A percentile compares a stretch with the other conserved stretches of the same genome.
These are phyloP conservation scores for Eucommia ulmoides DNA, from an alignment of 257 asterid genomes.

Conservation along the genomic window DNA sequence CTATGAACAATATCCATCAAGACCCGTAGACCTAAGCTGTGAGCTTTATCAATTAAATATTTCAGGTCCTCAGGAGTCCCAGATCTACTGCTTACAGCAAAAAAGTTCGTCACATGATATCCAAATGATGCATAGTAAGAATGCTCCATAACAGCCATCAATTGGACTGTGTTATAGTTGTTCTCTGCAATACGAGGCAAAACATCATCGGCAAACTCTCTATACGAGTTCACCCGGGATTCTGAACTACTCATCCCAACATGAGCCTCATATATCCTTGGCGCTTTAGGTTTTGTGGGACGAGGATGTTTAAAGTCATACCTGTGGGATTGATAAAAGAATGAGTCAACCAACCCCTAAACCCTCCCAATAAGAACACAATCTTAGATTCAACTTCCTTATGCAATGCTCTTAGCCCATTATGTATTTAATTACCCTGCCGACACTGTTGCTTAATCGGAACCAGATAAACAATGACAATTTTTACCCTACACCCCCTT, in stretches of 20 bases:
- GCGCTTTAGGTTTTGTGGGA: constrained; percentile 68
- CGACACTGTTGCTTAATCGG: too few species aligned
- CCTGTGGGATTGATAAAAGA: constrained; percentile 32
- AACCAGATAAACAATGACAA: too few species aligned
- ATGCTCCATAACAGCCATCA: constrained; percentile 98
- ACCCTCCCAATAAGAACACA: too few species aligned
- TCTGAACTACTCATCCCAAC: constrained; percentile 96
- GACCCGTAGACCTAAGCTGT: constrained; percentile 73
- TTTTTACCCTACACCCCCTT: too few species aligned
- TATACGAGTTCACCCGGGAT: constrained; percentile 62
- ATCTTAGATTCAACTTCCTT: too few species aligned
- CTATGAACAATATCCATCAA: constrained; percentile 94
- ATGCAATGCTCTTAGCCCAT: too few species aligned
- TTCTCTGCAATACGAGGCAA: constrained; percentile 80
- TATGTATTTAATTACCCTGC: too few species aligned
- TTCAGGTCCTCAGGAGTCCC: constrained; percentile 97
- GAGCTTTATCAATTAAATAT: constrained; percentile 91
- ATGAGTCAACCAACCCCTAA: neutral
- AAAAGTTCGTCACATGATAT: constrained; percentile 87
- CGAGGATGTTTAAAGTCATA: constrained; percentile 68
- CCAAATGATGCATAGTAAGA: constrained; percentile 94
- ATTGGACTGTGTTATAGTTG: constrained; percentile 82
- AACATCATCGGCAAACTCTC: constrained; percentile 79
- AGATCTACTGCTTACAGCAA: constrained; percentile 85
- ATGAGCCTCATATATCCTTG: constrained; percentile 94